These are phyloP conservation scores for Candida multigemmis DNA, from an alignment of 805 yeast species.

Conservation along the genomic window DNA sequence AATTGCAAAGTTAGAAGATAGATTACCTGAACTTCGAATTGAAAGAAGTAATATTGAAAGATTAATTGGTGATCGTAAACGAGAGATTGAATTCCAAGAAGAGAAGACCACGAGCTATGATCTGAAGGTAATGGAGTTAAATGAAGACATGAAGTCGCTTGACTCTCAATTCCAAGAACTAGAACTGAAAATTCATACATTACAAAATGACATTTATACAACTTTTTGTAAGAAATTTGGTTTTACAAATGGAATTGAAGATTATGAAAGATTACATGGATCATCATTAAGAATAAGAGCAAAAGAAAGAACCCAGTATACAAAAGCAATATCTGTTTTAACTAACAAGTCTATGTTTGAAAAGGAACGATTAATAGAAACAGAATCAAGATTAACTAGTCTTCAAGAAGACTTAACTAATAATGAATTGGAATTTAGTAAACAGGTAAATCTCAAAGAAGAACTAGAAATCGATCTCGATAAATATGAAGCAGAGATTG, in stretches of 20 bases:
- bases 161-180: slow-evolving; percentile 6
- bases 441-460: slow-evolving; percentile 23
- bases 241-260: slow-evolving; percentile 44
- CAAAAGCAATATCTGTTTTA: slow-evolving; percentile 52
- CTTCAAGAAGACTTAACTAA: slow-evolving; percentile 29
- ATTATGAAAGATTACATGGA: slow-evolving; percentile 67
- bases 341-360: slow-evolving; percentile 61
- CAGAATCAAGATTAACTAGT: slow-evolving; percentile 35
- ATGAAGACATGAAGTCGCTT: slow-evolving; percentile 9
- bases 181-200: slow-evolving; percentile 11
- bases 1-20: slow-evolving; percentile 23
- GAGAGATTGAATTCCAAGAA: slow-evolving; percentile 45
- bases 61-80: slow-evolving; percentile 31
- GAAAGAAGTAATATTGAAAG: slow-evolving; percentile 36
- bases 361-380: slow-evolving; percentile 45
- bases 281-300: slow-evolving; percentile 44
- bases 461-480: slow-evolving; percentile 13
- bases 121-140: slow-evolving; percentile 11
- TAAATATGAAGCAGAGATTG: slow-evolving; percentile 17
- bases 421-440: slow-evolving; percentile 22
- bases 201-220: slow-evolving; percentile 39
- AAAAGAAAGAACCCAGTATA: slow-evolving; percentile 51
- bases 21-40: slow-evolving; percentile 34
- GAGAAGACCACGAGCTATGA: no score
- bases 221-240: slow-evolving; percentile 49